Conservation (phyloP, 2,329 filamentous ascomycete genomes). For the Trichoderma arundinaceum region DNA sequence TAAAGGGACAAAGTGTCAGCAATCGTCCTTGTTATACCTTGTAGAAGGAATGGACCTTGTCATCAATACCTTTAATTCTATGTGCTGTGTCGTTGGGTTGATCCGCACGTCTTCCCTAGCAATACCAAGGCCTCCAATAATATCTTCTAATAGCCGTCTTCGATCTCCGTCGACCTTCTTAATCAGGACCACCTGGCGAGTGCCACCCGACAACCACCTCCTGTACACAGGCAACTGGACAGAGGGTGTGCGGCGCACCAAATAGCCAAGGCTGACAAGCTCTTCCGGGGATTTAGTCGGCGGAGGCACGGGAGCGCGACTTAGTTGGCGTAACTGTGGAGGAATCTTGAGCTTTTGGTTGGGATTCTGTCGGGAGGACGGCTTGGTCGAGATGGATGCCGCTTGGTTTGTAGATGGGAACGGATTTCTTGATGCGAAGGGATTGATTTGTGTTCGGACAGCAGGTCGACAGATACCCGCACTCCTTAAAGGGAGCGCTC, state of each 20-base stretch:
- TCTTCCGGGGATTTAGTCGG: slow-evolving; percentile 43
- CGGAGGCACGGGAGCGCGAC: slow-evolving; percentile 40
- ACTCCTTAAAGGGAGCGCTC: slow-evolving; percentile 37
- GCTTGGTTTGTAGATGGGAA: slow-evolving; percentile 34
- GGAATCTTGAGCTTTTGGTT: slow-evolving; percentile 40
- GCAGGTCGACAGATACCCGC: slow-evolving; percentile 31
- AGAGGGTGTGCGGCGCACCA: slow-evolving; percentile 72
- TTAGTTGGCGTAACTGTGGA: slow-evolving; percentile 37
- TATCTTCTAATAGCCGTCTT: slow-evolving; percentile 64
- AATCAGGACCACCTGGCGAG: slow-evolving; percentile 73
- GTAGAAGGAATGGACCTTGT: neutral
- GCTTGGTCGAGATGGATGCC: slow-evolving; percentile 36
- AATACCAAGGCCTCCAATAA: slow-evolving; percentile 65
- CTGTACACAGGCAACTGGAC: slow-evolving; percentile 80
- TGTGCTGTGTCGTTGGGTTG: slow-evolving; percentile 70
- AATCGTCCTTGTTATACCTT: neutral
- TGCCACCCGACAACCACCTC: slow-evolving; percentile 74
- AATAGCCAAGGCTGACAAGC: slow-evolving; percentile 59
- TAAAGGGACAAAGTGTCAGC: neutral
- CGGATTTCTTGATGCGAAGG: slow-evolving; percentile 30
- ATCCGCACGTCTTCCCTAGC: slow-evolving; percentile 58
- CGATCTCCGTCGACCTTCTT: slow-evolving; percentile 81
- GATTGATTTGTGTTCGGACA: slow-evolving; percentile 18
- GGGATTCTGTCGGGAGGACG: slow-evolving; percentile 38
- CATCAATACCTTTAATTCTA: slow-evolving; percentile 71